Evolutionary conservation across 2,329 filamentous ascomycete genomes (phyloP), one percentile per base, ranked within the genome.

Genomic region (Drechslera avenae): DNA sequence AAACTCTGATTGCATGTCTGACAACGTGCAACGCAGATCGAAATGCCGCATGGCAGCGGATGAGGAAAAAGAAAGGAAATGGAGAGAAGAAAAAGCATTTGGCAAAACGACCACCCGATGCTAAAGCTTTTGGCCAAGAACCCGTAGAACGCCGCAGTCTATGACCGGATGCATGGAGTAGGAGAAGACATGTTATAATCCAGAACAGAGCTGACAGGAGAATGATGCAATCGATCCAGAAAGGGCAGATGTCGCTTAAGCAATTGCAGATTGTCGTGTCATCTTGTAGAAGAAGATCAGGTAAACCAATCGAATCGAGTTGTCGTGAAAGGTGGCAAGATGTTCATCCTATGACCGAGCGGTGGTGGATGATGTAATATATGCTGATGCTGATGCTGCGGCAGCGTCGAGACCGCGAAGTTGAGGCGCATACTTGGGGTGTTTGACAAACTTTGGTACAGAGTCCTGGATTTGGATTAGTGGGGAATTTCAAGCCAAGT

Each of bases 401-500:
- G 67, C 68, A 10, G 67, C 67, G 46, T 86, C 83, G 48, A 86
- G 78, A 46, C 85, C 83, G 50, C 82, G 81, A 40, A 86, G 76
- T 54, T 85, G 78, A 3, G 76, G 71, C 14, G 80, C 78, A 63
- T 86, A 86, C 67, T 84, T 84, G 28, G 83, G 81, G 59, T 86
- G 83, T 56, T 84, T 82, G 57, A 84, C 76, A 69, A 86, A 86
- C 62, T 86, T 86, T 21, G 84, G 84, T 12, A 86, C 82, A 10
- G 84, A 86, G 69, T 86, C 84, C 83, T 86, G 56, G 16, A 39
- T 4, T 17, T 17, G 16, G 1, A 34, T 77, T 62, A 76, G 69
- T 34, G 34, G 18, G 18, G 13, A 16, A 23, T 8, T 4, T 32
- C n/a, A 3, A 18, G 9, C 2, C 7, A 12, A 30, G 13, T 3